Percentiles rank a stretch among this genome's conserved stretches.
phyloP scores from a whole-genome alignment of 1,284 basidiomycete genomes.

The Ceratobasidium sp. region DNA sequence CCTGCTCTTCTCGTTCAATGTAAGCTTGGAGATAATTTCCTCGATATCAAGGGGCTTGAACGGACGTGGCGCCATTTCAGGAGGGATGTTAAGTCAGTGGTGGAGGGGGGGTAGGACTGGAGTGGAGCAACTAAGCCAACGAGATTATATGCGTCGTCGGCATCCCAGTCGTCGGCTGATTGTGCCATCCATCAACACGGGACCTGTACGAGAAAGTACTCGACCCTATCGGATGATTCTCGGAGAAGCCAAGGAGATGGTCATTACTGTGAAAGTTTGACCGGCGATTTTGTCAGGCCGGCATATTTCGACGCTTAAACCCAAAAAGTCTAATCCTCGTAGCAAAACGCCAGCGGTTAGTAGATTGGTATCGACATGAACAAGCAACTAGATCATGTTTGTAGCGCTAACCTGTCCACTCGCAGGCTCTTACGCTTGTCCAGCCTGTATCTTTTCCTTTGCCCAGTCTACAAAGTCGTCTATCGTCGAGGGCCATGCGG shows the following conservation, averaged over 20 bases:
- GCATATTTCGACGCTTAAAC: slow-evolving; percentile 25
- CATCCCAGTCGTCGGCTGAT: slow-evolving; percentile 26
- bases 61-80: slow-evolving; percentile 38
- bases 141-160: slow-evolving; percentile 5
- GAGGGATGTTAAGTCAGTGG: background rate
- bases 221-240: slow-evolving; percentile 32
- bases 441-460: slow-evolving; percentile 55
- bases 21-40: slow-evolving; percentile 46
- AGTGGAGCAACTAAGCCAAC: background rate
- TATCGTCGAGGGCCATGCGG: slow-evolving; percentile 89
- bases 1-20: slow-evolving; percentile 48
- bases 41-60: slow-evolving; percentile 47
- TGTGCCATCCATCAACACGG: slow-evolving; percentile 31
- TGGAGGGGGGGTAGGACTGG: background rate
- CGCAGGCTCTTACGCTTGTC: background rate
- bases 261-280: slow-evolving; percentile 4
- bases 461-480: slow-evolving; percentile 88
- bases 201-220: slow-evolving; percentile 7
- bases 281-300: slow-evolving; percentile 9
- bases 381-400: background rate
- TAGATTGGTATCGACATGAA: background rate
- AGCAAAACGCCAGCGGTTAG: slow-evolving; percentile 12
- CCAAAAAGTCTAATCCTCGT: slow-evolving; percentile 15
- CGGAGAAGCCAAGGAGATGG: slow-evolving; percentile 24
- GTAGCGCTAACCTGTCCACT: background rate